These are phyloP conservation scores for Mimosa pudica DNA, from an alignment of 306 rosid genomes.

Conservation along the genomic window DNA sequence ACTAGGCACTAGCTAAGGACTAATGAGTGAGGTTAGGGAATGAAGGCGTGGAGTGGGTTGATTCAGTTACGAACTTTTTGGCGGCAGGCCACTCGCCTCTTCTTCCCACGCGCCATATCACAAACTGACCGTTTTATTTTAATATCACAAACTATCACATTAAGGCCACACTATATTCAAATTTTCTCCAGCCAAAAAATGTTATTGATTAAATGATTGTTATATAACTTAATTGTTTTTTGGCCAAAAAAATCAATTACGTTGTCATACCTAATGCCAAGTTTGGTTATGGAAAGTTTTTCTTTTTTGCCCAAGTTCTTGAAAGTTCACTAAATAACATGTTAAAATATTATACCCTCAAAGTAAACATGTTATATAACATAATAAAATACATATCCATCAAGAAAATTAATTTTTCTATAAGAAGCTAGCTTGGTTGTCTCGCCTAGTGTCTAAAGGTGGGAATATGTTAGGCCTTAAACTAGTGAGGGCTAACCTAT, in stretches of 20 bases:
- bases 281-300: neutral
- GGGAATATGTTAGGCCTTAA: no score
- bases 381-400: neutral
- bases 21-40: neutral
- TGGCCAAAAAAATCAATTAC: no score
- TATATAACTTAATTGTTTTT: no score
- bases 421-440: neutral
- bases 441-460: neutral
- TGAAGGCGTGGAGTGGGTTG: neutral
- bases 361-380: neutral
- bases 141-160: no score
- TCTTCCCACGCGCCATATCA: neutral
- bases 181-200: no score
- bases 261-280: no score
- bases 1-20: neutral
- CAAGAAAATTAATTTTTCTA: neutral
- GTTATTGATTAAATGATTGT: no score
- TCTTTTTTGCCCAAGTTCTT: no score
- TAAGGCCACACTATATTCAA: no score
- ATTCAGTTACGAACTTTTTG: neutral
- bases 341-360: neutral
- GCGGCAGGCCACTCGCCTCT: constrained; percentile 22
- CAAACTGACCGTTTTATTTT: no score
- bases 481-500: no score
- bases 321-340: neutral